A percentile compares a stretch with the other conserved stretches of the same genome.
Evolutionary conservation across 164 flowering plant genomes (phyloP).

Genomic region (Magnolia officinalis): DNA sequence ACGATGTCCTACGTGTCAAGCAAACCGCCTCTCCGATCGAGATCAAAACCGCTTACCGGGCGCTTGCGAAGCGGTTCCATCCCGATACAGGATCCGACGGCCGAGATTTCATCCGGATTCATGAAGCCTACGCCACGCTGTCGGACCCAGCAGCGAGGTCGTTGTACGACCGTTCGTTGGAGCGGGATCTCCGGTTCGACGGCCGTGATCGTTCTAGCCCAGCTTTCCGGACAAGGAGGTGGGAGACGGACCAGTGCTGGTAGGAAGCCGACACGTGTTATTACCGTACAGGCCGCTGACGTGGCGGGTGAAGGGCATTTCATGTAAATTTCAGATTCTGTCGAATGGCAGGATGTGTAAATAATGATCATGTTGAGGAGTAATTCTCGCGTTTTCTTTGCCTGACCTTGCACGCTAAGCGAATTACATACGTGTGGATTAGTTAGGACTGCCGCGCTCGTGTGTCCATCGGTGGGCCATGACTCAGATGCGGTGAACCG

Average conservation of each 20-base stretch:
- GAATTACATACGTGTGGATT: too few species aligned
- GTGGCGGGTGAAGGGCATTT: too few species aligned
- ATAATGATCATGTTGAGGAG: too few species aligned
- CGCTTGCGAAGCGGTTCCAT: conserved; percentile 59
- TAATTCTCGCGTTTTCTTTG: too few species aligned
- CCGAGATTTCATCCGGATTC: conserved; percentile 63
- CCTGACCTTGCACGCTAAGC: too few species aligned
- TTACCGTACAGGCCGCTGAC: too few species aligned
- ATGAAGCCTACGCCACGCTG: conserved; percentile 67
- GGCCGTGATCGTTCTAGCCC: background rate
- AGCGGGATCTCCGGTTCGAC: background rate
- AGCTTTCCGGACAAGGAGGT: conserved; percentile 26
- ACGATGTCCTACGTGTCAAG: conserved; percentile 51
- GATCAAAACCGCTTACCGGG: conserved; percentile 67
- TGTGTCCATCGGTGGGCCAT: too few species aligned
- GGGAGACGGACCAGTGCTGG: conserved; percentile 97
- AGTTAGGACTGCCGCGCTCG: too few species aligned
- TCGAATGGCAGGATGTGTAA: too few species aligned
- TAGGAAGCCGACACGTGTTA: conserved; percentile 15
- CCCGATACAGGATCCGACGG: conserved; percentile 58
- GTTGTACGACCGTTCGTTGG: conserved; percentile 32
- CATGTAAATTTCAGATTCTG: too few species aligned
- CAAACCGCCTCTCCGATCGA: conserved; percentile 44
- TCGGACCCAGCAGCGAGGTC: conserved; percentile 74
- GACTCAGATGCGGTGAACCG: too few species aligned